Conservation (phyloP, 345 rosid species). For the Isatis tinctoria region DNA sequence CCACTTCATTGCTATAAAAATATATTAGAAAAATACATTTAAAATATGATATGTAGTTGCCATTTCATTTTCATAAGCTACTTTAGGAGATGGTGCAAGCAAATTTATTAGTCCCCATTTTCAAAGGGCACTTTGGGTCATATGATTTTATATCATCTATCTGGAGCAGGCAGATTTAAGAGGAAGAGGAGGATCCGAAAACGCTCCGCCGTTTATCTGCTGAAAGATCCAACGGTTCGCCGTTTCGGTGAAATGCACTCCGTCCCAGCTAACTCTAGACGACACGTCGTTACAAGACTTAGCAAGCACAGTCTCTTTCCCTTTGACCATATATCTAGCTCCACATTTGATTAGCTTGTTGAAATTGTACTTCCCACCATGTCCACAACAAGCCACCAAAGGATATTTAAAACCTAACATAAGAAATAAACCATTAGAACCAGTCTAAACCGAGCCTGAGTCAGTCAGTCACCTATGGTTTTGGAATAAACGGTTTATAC, state of each 20-base stretch:
- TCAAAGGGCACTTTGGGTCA: background rate
- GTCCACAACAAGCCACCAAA: constrained; percentile 62
- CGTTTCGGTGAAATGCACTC: constrained; percentile 63
- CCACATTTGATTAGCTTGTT: constrained; percentile 47
- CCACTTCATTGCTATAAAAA: background rate
- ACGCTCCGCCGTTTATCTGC: constrained; percentile 40
- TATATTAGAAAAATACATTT: background rate
- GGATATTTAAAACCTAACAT: constrained; percentile 48
- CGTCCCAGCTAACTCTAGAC: constrained; percentile 59
- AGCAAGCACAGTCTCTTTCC: constrained; percentile 41
- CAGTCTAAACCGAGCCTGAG: background rate
- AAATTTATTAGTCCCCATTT: background rate
- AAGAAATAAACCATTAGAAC: constrained; percentile 3
- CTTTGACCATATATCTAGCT: constrained; percentile 36
- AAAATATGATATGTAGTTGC: background rate
- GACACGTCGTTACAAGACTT: constrained; percentile 55
- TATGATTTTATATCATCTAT: constrained; percentile 3
- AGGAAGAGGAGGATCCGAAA: constrained; percentile 54
- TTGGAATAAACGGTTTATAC: no score
- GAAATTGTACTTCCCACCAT: constrained; percentile 69
- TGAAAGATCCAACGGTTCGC: constrained; percentile 58
- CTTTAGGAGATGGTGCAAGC: background rate
- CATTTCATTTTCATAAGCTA: constrained; percentile 16
- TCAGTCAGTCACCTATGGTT: background rate
- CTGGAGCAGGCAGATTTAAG: constrained; percentile 40